phyloP scores from a whole-genome alignment of 257 asterid genomes.

The Nicotiana noctiflora region DNA sequence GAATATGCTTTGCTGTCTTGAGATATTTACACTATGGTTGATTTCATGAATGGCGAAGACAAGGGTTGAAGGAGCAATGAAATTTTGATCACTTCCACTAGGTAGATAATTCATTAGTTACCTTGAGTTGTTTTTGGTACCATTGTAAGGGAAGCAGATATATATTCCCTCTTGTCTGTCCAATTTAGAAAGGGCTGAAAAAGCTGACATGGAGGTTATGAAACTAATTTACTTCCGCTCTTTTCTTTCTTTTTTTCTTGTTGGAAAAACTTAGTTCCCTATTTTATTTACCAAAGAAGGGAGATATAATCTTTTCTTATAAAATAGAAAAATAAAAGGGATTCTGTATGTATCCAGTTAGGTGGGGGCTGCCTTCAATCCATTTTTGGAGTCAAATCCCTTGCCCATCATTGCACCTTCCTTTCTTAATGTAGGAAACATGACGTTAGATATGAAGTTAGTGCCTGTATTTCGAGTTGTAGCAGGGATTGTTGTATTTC shows the following conservation, averaged over 20 bases:
- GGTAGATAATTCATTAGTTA: background rate
- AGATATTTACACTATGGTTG: background rate
- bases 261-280: conserved; percentile 3
- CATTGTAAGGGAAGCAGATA: background rate
- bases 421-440: background rate
- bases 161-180: background rate
- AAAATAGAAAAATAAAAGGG: background rate
- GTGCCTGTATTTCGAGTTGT: background rate
- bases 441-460: background rate
- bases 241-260: background rate
- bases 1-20: too few species aligned
- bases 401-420: background rate
- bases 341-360: background rate
- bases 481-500: background rate
- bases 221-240: background rate
- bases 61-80: background rate
- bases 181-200: background rate
- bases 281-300: background rate
- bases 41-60: background rate
- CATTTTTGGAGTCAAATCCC: background rate
- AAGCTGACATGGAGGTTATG: background rate
- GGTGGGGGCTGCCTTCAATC: background rate
- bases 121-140: background rate
- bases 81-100: background rate
- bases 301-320: background rate